A percentile compares a stretch with the other conserved stretches of the same genome.
These are phyloP conservation scores for Fusarium sublunatum DNA, from an alignment of 2,329 filamentous ascomycete species.

Conservation along the genomic window DNA sequence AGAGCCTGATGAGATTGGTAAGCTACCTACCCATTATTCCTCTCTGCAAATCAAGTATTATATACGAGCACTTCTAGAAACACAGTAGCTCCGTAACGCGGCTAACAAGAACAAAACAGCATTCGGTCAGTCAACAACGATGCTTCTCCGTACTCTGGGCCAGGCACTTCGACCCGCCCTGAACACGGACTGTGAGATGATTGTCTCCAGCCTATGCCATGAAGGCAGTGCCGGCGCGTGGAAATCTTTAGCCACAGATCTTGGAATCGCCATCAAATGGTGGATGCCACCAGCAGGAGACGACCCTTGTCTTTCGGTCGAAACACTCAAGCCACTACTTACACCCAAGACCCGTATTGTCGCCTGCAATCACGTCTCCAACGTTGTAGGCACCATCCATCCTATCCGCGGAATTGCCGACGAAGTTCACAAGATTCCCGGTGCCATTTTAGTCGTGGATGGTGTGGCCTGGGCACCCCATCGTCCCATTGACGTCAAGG, in stretches of 20 bases:
- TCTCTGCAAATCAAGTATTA: too few species aligned
- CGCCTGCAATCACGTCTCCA: conserved; percentile 6
- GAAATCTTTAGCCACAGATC: neutral
- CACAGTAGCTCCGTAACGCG: too few species aligned
- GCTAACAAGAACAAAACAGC: conserved; percentile 1
- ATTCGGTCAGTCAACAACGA: conserved; percentile 8
- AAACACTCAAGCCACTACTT: conserved; percentile 5
- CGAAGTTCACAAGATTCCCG: neutral
- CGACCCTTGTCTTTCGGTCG: conserved; percentile 6
- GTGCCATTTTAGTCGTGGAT: conserved; percentile 62
- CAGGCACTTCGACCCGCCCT: neutral
- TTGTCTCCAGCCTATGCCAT: conserved; percentile 4
- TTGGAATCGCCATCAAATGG: conserved; percentile 9
- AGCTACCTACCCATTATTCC: neutral
- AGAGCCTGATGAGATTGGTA: conserved; percentile 5
- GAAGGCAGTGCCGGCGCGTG: conserved; percentile 6
- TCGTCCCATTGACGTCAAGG: conserved; percentile 74
- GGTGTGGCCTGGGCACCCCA: conserved; percentile 83
- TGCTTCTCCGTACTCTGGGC: conserved; percentile 4
- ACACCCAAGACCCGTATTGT: neutral
- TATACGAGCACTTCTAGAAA: too few species aligned
- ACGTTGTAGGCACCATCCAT: conserved; percentile 3
- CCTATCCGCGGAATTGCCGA: neutral
- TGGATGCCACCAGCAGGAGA: conserved; percentile 5
- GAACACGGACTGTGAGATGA: conserved; percentile 1